Evolutionary conservation across 2,329 filamentous ascomycete genomes (phyloP).

Genomic region (Leptodontidium sp.): DNA sequence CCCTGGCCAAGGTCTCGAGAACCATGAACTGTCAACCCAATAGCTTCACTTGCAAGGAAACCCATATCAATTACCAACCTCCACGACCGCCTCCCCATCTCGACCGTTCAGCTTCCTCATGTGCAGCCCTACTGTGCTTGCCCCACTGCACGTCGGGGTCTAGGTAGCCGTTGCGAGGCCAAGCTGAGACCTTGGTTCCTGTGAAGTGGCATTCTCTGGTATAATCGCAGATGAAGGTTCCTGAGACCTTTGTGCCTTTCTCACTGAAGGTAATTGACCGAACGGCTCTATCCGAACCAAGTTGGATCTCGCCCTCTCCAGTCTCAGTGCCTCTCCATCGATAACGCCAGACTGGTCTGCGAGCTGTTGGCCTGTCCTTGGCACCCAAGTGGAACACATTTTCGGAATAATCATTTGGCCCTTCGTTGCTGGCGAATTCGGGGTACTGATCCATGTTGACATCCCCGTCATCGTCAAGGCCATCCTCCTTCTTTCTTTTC

Average conservation of each 20-base stretch:
- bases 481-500: constrained; percentile 31
- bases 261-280: constrained; percentile 31
- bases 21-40: neutral
- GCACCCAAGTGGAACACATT: constrained; percentile 26
- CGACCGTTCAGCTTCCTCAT: constrained; percentile 24
- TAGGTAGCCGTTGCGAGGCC: constrained; percentile 12
- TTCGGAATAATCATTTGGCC: constrained; percentile 18
- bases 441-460: constrained; percentile 15
- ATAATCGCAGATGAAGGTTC: constrained; percentile 28
- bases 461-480: constrained; percentile 31
- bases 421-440: constrained; percentile 5
- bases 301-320: constrained; percentile 35
- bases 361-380: constrained; percentile 33
- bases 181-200: constrained; percentile 21
- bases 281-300: constrained; percentile 26
- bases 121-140: constrained; percentile 26
- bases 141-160: constrained; percentile 32
- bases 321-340: constrained; percentile 37
- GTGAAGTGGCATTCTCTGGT: constrained; percentile 31
- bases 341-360: constrained; percentile 34
- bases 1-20: neutral
- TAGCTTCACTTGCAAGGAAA: neutral
- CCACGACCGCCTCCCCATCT: constrained; percentile 25
- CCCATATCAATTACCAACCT: neutral
- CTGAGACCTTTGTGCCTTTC: constrained; percentile 30